Percentiles rank a stretch among this genome's conserved stretches.
These are phyloP conservation scores for Nowakowskiella sp. DNA, from an alignment of 192 early-diverging fungal species.

Conservation along the genomic window DNA sequence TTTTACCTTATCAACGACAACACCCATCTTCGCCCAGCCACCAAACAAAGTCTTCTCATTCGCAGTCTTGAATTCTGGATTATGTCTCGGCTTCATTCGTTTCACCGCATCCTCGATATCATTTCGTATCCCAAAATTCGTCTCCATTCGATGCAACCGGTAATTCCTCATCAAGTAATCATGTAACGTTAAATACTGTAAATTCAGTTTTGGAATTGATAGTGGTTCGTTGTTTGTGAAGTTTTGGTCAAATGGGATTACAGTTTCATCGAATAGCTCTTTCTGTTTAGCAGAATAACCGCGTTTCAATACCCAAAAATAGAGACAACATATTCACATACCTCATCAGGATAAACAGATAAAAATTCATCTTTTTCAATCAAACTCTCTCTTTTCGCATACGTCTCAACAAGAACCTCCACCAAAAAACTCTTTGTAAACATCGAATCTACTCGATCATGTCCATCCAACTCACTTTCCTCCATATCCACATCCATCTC, in stretches of 20 bases:
- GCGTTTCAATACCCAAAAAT: not conserved
- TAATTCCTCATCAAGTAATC: constrained; percentile 89
- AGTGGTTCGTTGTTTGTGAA: constrained; percentile 59
- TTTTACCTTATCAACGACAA: constrained; percentile 57
- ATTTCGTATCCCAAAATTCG: constrained; percentile 72
- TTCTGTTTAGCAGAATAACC: constrained; percentile 26
- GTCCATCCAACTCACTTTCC: too few relatives aligned
- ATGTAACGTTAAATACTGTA: constrained; percentile 87
- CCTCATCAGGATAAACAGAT: constrained; percentile 75
- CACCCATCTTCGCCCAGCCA: constrained; percentile 92
- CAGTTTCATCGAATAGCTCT: constrained; percentile 60
- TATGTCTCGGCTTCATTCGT: constrained; percentile 63
- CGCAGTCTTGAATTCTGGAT: constrained; percentile 26
- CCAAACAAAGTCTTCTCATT: constrained; percentile 64
- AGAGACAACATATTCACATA: too few relatives aligned
- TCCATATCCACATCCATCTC: too few relatives aligned
- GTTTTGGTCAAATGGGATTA: constrained; percentile 29
- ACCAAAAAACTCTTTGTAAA: constrained; percentile 47
- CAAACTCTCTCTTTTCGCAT: constrained; percentile 55
- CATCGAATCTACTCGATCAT: too few relatives aligned
- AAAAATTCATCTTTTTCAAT: constrained; percentile 60
- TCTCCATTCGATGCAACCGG: constrained; percentile 74
- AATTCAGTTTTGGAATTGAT: constrained; percentile 78
- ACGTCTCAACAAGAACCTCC: constrained; percentile 44
- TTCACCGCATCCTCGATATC: constrained; percentile 83